Evolutionary conservation across 345 rosid species (phyloP).

Genomic region (Raphanus raphanistrum): DNA sequence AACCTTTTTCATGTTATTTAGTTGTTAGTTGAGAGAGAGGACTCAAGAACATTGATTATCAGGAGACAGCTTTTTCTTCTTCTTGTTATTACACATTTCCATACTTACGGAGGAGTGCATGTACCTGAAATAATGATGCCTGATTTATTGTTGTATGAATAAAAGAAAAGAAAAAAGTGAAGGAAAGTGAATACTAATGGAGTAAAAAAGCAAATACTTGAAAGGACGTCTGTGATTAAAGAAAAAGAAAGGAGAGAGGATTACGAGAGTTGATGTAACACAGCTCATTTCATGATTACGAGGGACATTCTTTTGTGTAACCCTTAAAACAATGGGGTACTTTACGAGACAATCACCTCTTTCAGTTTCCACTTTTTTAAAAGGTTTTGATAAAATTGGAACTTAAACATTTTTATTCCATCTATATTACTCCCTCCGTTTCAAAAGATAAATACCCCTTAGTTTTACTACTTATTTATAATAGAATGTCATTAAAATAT

Average conservation of each 20-base stretch:
- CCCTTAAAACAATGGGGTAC: constrained; percentile 29
- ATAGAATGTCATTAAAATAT: too few species aligned
- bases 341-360: constrained; percentile 32
- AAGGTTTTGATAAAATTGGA: neutral
- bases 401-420: neutral
- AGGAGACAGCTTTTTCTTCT: neutral
- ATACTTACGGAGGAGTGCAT: constrained; percentile 2
- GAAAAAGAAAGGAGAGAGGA: constrained; percentile 1
- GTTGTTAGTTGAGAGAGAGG: constrained; percentile 12
- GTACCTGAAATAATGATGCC: constrained; percentile 19
- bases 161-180: neutral
- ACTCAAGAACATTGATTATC: neutral
- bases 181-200: neutral
- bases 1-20: neutral
- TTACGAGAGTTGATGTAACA: constrained; percentile 29
- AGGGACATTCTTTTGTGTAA: constrained; percentile 37
- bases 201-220: constrained; percentile 8
- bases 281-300: constrained; percentile 38
- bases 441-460: too few species aligned
- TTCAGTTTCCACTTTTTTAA: neutral
- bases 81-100: neutral
- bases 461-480: too few species aligned
- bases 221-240: constrained; percentile 21
- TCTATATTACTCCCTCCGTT: too few species aligned
- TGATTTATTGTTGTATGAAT: neutral